These are phyloP conservation scores for Penicillium corylophilum DNA, from an alignment of 2,329 filamentous ascomycete species.

Conservation along the genomic window DNA sequence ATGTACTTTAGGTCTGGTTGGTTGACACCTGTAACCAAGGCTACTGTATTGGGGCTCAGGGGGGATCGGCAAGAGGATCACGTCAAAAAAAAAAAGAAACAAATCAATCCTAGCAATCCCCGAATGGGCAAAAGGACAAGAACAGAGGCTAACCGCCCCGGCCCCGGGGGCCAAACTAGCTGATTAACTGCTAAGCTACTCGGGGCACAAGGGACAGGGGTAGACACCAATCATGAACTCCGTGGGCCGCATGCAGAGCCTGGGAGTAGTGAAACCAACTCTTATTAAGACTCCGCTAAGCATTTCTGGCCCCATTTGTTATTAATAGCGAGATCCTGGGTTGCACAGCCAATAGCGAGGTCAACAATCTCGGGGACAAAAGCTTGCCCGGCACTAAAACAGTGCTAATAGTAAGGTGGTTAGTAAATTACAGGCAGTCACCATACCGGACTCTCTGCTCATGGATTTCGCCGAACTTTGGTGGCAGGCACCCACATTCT, in stretches of 20 bases:
- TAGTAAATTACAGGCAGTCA: not conserved
- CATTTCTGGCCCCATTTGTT: not conserved
- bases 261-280: not conserved
- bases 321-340: not conserved
- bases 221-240: not conserved
- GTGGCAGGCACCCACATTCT: conserved; percentile 11
- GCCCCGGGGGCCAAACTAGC: not conserved
- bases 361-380: not conserved
- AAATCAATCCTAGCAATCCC: not conserved
- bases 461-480: not conserved
- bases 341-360: not conserved
- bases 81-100: not conserved
- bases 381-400: not conserved
- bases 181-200: not conserved
- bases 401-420: too few species aligned
- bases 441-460: not conserved
- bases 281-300: not conserved
- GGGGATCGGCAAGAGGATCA: not conserved
- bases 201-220: not conserved
- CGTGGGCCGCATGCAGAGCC: not conserved
- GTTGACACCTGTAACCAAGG: not conserved
- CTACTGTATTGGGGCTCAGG: not conserved
- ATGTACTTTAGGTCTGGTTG: not conserved
- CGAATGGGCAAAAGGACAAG: too few species aligned
- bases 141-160: not conserved